A percentile compares a stretch with the other conserved stretches of the same genome.
Evolutionary conservation across 192 early-diverging fungal genomes (phyloP).

Genomic region (Gonapodya prolifera): DNA sequence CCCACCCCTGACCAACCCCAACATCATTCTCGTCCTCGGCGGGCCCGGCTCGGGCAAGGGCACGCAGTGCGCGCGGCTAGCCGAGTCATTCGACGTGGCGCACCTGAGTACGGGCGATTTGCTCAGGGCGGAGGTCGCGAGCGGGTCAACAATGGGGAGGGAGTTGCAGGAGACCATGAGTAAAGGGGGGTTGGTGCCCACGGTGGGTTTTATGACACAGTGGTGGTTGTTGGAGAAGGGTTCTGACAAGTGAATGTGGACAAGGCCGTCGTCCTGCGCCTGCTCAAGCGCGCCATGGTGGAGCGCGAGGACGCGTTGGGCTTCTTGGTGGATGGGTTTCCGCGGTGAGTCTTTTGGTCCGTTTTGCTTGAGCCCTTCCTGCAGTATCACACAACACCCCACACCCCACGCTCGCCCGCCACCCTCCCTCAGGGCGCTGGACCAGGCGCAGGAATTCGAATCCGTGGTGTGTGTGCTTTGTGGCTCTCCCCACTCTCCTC

Average conservation of each 20-base stretch:
- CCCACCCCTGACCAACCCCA: conserved; percentile 9
- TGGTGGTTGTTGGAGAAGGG: conserved; percentile 4
- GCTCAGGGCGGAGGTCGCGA: conserved; percentile 18
- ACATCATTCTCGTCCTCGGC: conserved; percentile 29
- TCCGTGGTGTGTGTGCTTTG: conserved; percentile 7
- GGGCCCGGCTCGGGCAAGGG: conserved; percentile 31
- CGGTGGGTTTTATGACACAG: background rate
- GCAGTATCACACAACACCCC: too few relatives aligned
- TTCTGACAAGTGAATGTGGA: background rate
- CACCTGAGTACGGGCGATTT: conserved; percentile 15
- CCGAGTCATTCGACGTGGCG: background rate
- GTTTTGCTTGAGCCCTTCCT: background rate
- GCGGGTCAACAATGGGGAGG: conserved; percentile 11
- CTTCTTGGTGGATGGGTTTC: conserved; percentile 32
- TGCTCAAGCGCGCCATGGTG: conserved; percentile 7
- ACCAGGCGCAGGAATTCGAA: conserved; percentile 38
- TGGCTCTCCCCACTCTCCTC: background rate
- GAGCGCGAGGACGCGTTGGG: background rate
- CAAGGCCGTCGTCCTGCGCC: conserved; percentile 7
- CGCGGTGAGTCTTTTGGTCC: conserved; percentile 6
- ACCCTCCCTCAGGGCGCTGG: conserved; percentile 18
- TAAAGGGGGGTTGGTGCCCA: conserved; percentile 11
- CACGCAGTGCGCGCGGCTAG: conserved; percentile 14
- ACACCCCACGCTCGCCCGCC: too few relatives aligned
- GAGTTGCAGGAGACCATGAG: conserved; percentile 16